These are phyloP conservation scores for Globisporangium nunn DNA, from an alignment of 352 stramenopile genomes.

Conservation along the genomic window DNA sequence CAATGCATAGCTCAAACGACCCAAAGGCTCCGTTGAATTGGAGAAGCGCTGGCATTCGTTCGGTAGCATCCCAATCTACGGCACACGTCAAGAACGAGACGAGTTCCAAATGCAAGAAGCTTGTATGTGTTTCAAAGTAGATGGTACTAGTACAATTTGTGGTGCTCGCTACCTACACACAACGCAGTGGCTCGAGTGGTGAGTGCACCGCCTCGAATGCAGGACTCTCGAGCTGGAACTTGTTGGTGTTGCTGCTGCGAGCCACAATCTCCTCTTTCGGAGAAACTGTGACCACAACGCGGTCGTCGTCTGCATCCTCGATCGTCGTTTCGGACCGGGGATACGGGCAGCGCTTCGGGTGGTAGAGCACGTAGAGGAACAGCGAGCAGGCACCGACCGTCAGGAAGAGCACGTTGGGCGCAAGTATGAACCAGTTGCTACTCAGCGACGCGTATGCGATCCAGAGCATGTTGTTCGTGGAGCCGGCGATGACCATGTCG, in stretches of 20 bases:
- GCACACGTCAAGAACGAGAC: too few species aligned
- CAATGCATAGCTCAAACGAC: too few species aligned
- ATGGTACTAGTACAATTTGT: too few species aligned
- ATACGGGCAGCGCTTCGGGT: neutral
- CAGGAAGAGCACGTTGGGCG: conserved; percentile 2
- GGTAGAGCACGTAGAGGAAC: conserved; percentile 2
- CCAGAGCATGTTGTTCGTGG: conserved; percentile 34
- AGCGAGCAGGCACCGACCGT: too few species aligned
- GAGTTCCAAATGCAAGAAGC: too few species aligned
- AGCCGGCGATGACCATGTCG: conserved; percentile 10
- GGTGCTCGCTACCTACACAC: too few species aligned
- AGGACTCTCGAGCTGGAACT: neutral
- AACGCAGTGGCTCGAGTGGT: too few species aligned
- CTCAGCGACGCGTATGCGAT: conserved; percentile 5
- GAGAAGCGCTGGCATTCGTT: too few species aligned
- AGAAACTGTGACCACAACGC: neutral
- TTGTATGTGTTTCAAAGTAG: too few species aligned
- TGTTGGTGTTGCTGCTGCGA: neutral
- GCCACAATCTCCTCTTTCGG: neutral
- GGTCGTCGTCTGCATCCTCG: neutral
- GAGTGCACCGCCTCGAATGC: neutral
- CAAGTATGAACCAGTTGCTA: conserved; percentile 6
- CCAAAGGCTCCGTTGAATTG: too few species aligned
- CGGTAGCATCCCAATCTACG: too few species aligned
- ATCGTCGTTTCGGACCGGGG: neutral